These are phyloP conservation scores for Emmonsia crescens DNA, from an alignment of 2,329 filamentous ascomycete species.

Conservation along the genomic window DNA sequence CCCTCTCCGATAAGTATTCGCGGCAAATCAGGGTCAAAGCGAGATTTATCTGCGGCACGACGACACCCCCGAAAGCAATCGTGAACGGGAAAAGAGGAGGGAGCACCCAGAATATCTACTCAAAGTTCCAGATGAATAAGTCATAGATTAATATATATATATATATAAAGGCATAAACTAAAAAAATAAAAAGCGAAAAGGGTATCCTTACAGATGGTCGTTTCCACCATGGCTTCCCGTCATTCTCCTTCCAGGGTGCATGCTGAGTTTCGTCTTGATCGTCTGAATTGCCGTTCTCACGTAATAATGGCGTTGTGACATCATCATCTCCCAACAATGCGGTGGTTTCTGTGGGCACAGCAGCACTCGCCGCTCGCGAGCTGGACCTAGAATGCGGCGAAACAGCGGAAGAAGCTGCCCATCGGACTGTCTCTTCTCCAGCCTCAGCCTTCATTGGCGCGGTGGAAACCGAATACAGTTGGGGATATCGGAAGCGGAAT, in stretches of 20 bases:
- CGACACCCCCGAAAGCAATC: slow-evolving; percentile 71
- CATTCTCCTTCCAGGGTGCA: slow-evolving; percentile 16
- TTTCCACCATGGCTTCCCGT: slow-evolving; percentile 39
- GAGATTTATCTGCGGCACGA: slow-evolving; percentile 80
- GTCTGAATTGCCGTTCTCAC: neutral
- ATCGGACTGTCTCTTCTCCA: neutral
- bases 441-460: slow-evolving; percentile 1
- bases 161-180: neutral
- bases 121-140: slow-evolving; percentile 3
- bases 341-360: neutral
- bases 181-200: slow-evolving; percentile 4
- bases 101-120: slow-evolving; percentile 70
- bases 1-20: slow-evolving; percentile 64
- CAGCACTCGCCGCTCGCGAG: neutral
- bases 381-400: neutral
- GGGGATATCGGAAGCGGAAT: neutral
- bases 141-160: neutral
- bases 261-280: neutral
- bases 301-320: neutral
- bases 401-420: neutral
- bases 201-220: slow-evolving; percentile 37
- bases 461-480: neutral
- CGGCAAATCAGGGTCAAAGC: slow-evolving; percentile 75
- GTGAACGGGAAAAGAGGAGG: slow-evolving; percentile 72
- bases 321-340: neutral